phyloP scores from a whole-genome alignment of 2,329 filamentous ascomycete genomes.

The Botrytis paeoniae region DNA sequence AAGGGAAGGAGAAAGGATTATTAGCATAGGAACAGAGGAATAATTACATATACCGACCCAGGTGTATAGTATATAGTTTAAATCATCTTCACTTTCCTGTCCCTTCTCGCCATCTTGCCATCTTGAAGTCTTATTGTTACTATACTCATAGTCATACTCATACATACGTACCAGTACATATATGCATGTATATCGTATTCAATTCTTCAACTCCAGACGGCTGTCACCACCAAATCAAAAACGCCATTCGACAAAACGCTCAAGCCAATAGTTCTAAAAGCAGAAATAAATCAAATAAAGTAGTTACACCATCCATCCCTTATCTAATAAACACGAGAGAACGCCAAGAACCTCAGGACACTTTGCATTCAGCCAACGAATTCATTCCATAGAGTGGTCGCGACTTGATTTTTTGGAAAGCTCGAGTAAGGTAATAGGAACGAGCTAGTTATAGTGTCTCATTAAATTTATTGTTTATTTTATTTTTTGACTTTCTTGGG shows the following conservation, averaged over 20 bases:
- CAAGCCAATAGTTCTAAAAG: background rate
- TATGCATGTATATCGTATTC: background rate
- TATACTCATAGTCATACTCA: background rate
- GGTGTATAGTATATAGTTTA: background rate
- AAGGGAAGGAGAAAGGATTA: too few relatives aligned
- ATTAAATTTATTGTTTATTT: background rate
- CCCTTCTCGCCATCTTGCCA: background rate
- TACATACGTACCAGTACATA: too few relatives aligned
- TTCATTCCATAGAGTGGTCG: background rate
- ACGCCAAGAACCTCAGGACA: slow-evolving; percentile 19
- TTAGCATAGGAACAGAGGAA: background rate
- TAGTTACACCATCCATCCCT: background rate
- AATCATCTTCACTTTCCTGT: background rate
- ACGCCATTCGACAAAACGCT: slow-evolving; percentile 1
- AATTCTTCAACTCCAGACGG: background rate
- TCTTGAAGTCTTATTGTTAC: too few relatives aligned
- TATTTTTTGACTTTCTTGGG: background rate
- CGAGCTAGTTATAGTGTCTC: background rate
- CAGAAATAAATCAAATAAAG: background rate
- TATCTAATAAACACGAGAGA: slow-evolving; percentile 7
- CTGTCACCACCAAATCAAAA: background rate
- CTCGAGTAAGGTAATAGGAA: background rate
- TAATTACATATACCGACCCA: background rate
- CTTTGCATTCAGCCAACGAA: slow-evolving; percentile 11
- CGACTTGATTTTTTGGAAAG: background rate